Evolutionary conservation across 441 rosid species (phyloP).

Genomic region (Erysimum pusillum): DNA sequence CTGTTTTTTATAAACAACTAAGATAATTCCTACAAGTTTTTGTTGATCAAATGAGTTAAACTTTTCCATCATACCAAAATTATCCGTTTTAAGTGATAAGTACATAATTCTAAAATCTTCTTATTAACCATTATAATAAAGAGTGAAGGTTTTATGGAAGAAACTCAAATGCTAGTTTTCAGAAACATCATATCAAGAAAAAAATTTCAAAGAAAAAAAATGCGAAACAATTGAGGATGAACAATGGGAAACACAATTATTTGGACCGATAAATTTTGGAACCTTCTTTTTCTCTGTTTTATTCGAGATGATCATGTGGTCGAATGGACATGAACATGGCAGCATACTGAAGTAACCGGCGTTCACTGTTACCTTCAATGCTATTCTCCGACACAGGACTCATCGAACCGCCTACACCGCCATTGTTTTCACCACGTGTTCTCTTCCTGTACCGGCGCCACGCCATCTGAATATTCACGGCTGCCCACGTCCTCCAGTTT

Average conservation of each 20-base stretch:
- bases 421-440: conserved; percentile 39
- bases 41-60: neutral
- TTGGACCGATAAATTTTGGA: neutral
- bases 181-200: conserved; percentile 4
- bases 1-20: too few relatives aligned
- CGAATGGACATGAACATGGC: conserved; percentile 65
- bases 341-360: conserved; percentile 58
- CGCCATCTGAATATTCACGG: conserved; percentile 65
- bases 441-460: conserved; percentile 63
- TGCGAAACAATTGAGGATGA: conserved; percentile 14
- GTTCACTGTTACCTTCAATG: conserved; percentile 48
- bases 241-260: conserved; percentile 15
- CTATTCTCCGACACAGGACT: conserved; percentile 43
- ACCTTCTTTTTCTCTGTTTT: conserved; percentile 1
- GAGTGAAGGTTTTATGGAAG: neutral
- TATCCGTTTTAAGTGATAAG: too few relatives aligned
- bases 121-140: neutral
- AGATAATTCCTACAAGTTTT: too few relatives aligned
- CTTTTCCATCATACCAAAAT: neutral
- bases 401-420: conserved; percentile 50
- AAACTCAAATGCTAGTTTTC: conserved; percentile 27
- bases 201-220: neutral
- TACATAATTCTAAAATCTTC: too few relatives aligned
- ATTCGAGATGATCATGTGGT: conserved; percentile 75
- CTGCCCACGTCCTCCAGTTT: conserved; percentile 77